Base-by-base conservation (phyloP, 805 yeast genomes). In the Gaillardinia entomophila region DNA sequence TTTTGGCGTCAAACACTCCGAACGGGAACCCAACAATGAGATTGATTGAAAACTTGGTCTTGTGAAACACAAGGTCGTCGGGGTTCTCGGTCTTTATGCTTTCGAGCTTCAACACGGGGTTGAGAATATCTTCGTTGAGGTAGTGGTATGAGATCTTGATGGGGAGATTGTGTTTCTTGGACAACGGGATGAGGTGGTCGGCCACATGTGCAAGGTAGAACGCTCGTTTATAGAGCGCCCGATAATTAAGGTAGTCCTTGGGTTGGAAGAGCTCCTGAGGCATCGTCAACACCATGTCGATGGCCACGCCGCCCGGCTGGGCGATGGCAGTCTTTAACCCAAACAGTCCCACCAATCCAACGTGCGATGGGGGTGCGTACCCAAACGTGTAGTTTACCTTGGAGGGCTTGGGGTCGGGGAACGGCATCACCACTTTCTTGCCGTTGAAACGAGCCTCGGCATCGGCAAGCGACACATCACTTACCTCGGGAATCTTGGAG, bases 191-290 rank as follows among this genome's bases (percentile, higher is more conserved):
- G 41, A 89, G 62, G 34, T 77, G 68, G 30, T 79, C 79, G 1
- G 94, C 82, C 36, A 92, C 49, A 50, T 77, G 82, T 1, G 96
- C 90, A 35, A 88, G 46, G 50, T 88, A 92, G 45, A 85, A 90
- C 6, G 96, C 78, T 44, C 96, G 73, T 58, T 92, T 92, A 62
- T 90, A 88, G 35, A 87, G 63, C 25, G 92, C 90, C 52, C 97
- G 71, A 62, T 84, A 87, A 60, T 92, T 92, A 47, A 90, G 66
- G 49, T 80, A 86, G 56, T 92, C 98, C 60, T 92, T 92, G 32
- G 81, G 79, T 49, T 82, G 88, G 51, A 92, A 82, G 30, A 83
- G 53, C 17, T 62, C 59, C 32, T 63, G 59, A 4, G 97, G 96
- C 89, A 92, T 90, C 3, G 85, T 79, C 26, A 90, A 66, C 20